A percentile compares a stretch with the other conserved stretches of the same genome.
These are phyloP conservation scores for Ogataea angusta DNA, from an alignment of 805 yeast species.

Conservation along the genomic window DNA sequence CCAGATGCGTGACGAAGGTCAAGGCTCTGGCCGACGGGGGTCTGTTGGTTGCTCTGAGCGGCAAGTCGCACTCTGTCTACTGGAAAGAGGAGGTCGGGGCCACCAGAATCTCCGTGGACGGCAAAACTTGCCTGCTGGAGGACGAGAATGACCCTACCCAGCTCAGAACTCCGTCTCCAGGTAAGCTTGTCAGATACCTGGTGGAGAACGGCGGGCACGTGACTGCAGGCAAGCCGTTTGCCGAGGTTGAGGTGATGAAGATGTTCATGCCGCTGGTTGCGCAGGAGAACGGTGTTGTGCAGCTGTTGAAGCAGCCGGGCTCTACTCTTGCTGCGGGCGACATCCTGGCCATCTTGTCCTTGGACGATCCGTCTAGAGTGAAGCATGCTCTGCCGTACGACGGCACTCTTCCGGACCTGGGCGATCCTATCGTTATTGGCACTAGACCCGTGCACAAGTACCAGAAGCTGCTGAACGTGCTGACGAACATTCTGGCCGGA, in stretches of 20 bases:
- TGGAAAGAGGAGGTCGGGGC: conserved; percentile 98
- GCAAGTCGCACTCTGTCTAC: conserved; percentile 91
- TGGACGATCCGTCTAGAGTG: conserved; percentile 96
- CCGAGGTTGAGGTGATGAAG: conserved; percentile 99
- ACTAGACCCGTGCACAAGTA: conserved; percentile 79
- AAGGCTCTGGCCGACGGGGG: conserved; percentile 95
- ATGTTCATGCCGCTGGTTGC: conserved; percentile 98
- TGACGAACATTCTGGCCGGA: conserved; percentile 81
- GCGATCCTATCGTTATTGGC: conserved; percentile 80
- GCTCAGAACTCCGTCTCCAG: conserved; percentile 97
- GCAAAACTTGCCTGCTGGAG: conserved; percentile 91
- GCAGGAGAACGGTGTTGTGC: conserved; percentile 89
- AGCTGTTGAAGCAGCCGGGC: conserved; percentile 95
- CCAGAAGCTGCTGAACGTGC: conserved; percentile 51
- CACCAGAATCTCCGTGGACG: conserved; percentile 90
- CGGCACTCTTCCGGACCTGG: conserved; percentile 87
- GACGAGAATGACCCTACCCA: conserved; percentile 98
- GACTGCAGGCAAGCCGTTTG: conserved; percentile 86
- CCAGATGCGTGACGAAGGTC: conserved; percentile 83
- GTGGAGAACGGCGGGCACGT: conserved; percentile 96
- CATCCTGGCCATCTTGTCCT: conserved; percentile 86
- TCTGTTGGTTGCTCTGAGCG: conserved; percentile 78
- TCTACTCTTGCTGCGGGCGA: conserved; percentile 97
- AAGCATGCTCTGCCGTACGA: conserved; percentile 95
- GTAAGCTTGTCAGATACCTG: conserved; percentile 88